Evolutionary conservation across 768 basidiomycete species (phyloP).

Genomic region (Cubamyces lactineus): DNA sequence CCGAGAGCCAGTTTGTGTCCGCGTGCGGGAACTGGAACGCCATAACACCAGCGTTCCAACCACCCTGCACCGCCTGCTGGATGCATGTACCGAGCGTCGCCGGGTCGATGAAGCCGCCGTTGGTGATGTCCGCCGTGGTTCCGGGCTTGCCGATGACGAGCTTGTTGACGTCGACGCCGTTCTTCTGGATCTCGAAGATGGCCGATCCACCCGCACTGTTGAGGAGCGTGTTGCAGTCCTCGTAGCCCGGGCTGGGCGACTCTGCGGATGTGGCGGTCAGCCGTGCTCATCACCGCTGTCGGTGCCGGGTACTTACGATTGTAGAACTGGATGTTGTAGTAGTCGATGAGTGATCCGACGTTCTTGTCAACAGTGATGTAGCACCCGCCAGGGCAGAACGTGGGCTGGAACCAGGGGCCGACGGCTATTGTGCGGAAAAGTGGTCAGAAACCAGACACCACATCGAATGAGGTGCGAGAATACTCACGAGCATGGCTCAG

Average conservation of each 20-base stretch:
- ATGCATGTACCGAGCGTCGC: conserved; percentile 61
- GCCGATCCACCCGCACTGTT: conserved; percentile 44
- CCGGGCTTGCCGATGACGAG: conserved; percentile 61
- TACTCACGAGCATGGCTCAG: conserved; percentile 40
- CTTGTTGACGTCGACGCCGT: conserved; percentile 49
- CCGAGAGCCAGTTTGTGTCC: neutral
- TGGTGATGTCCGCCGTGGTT: conserved; percentile 53
- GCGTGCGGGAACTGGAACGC: conserved; percentile 1
- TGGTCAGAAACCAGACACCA: no score
- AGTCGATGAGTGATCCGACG: no score
- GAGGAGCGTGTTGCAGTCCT: conserved; percentile 41
- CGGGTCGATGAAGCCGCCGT: conserved; percentile 59
- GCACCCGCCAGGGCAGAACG: no score
- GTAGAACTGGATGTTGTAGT: conserved; percentile 48
- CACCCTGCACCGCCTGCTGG: conserved; percentile 53
- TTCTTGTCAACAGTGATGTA: no score
- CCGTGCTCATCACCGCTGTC: no score
- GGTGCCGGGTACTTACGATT: conserved; percentile 36
- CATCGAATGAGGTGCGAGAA: no score
- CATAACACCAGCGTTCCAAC: conserved; percentile 46
- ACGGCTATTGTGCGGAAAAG: no score
- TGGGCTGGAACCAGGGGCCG: no score
- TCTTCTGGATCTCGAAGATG: conserved; percentile 51
- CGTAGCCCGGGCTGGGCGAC: no score
- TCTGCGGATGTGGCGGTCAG: no score